A percentile compares a stretch with the other conserved stretches of the same genome.
Conservation (phyloP, 768 basidiomycete species). For the Leccinum incarnatum region DNA sequence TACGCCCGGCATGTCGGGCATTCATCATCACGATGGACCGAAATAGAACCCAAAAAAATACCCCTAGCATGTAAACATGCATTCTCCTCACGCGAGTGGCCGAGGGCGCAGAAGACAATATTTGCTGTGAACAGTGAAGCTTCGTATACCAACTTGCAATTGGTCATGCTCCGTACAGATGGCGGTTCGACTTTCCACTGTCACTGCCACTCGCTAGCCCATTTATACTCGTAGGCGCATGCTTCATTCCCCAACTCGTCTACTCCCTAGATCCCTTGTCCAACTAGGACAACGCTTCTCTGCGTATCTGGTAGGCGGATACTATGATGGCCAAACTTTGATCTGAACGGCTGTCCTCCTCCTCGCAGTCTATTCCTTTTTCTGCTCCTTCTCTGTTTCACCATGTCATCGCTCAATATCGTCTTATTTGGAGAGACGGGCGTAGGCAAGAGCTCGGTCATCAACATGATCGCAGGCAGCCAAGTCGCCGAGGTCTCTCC, state of each 20-base stretch:
- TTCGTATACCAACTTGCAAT: no score
- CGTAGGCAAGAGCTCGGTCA: slow-evolving; percentile 29
- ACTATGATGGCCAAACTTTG: background rate
- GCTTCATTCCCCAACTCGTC: no score
- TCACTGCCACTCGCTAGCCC: background rate
- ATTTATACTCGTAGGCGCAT: background rate
- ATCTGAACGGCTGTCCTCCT: background rate
- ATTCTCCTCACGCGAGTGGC: background rate
- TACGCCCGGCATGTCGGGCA: no score
- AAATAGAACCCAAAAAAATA: no score
- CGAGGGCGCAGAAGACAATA: background rate
- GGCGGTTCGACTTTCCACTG: no score
- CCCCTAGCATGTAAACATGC: background rate
- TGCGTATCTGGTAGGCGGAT: background rate
- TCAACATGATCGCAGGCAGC: slow-evolving; percentile 29
- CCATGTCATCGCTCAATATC: slow-evolving; percentile 30
- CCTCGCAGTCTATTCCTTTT: background rate
- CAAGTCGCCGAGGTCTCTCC: slow-evolving; percentile 19
- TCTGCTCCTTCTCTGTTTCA: background rate
- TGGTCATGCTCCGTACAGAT: no score
- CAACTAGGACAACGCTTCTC: background rate
- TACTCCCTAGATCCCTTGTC: background rate
- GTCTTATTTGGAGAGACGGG: slow-evolving; percentile 44
- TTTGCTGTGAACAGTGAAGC: no score
- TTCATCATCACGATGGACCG: no score